Evolutionary conservation across 345 rosid species (phyloP).

Genomic region (Schrenkiella parvula): DNA sequence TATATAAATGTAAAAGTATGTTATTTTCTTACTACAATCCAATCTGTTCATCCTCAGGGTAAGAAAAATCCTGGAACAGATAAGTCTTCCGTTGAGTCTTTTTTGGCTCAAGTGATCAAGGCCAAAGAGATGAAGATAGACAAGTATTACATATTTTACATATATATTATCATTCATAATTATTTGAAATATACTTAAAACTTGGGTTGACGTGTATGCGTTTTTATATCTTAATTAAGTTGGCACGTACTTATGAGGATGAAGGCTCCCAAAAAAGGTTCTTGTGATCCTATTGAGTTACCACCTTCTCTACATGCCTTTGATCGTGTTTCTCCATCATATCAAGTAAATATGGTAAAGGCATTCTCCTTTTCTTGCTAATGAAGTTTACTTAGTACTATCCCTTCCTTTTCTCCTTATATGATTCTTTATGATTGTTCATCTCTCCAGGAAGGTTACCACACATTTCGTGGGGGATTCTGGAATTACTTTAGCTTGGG

Average conservation of each 20-base stretch:
- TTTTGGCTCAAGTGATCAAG: constrained; percentile 53
- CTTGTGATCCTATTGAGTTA: constrained; percentile 68
- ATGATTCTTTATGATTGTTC: constrained; percentile 13
- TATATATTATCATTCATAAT: background rate
- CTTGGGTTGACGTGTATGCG: background rate
- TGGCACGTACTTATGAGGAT: constrained; percentile 91
- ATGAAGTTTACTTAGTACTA: background rate
- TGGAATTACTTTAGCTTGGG: constrained; percentile 99
- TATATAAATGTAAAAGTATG: background rate
- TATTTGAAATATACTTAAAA: background rate
- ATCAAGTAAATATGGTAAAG: constrained; percentile 49
- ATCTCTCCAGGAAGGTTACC: constrained; percentile 78
- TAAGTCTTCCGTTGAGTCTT: constrained; percentile 48
- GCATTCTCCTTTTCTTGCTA: background rate
- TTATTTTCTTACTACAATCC: background rate
- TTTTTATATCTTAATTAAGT: constrained; percentile 31
- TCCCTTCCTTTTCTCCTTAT: background rate
- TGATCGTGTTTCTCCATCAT: constrained; percentile 49
- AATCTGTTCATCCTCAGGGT: constrained; percentile 46
- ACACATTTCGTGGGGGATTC: constrained; percentile 89
- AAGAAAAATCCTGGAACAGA: constrained; percentile 85
- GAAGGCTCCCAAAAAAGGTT: constrained; percentile 53
- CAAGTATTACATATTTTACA: constrained; percentile 43
- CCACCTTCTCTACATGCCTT: constrained; percentile 85
- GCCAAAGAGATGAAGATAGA: constrained; percentile 90